Conservation (phyloP, 805 yeast genomes). For the Candida fluviatilis region DNA sequence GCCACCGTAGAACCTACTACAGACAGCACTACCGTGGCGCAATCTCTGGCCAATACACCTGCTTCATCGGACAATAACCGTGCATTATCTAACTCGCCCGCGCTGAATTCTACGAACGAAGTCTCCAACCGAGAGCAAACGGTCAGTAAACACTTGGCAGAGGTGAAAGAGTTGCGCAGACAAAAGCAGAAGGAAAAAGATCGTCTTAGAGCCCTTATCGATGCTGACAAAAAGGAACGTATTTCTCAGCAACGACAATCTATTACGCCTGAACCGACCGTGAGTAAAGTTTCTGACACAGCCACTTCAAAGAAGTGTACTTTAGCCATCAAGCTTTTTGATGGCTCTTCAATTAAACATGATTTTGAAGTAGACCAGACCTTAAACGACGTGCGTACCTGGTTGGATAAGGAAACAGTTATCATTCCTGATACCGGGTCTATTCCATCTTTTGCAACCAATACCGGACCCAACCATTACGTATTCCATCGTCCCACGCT, state of each 20-base stretch:
- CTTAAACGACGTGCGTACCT: slow-evolving; percentile 55
- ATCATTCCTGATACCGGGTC: slow-evolving; percentile 39
- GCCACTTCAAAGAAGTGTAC: slow-evolving; percentile 22
- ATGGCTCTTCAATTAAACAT: slow-evolving; percentile 56
- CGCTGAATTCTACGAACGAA: not conserved
- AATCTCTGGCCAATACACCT: too few relatives aligned
- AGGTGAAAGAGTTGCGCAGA: slow-evolving; percentile 21
- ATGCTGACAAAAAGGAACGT: slow-evolving; percentile 51
- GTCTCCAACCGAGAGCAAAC: slow-evolving; percentile 4
- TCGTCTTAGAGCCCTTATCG: slow-evolving; percentile 49
- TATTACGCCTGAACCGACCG: not conserved
- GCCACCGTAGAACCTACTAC: too few relatives aligned
- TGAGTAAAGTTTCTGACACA: not conserved
- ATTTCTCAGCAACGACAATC: slow-evolving; percentile 5
- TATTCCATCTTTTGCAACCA: slow-evolving; percentile 49
- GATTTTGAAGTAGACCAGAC: slow-evolving; percentile 44
- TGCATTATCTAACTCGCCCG: not conserved
- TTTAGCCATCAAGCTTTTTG: slow-evolving; percentile 59
- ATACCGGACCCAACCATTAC: slow-evolving; percentile 50
- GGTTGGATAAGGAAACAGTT: slow-evolving; percentile 45
- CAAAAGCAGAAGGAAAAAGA: slow-evolving; percentile 49
- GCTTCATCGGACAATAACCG: not conserved
- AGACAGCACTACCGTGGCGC: too few relatives aligned
- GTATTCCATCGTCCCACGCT: slow-evolving; percentile 33
- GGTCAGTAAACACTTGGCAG: slow-evolving; percentile 9